Base-by-base conservation (phyloP, 148 eudicot species). In the Suaeda aralocaspica region DNA sequence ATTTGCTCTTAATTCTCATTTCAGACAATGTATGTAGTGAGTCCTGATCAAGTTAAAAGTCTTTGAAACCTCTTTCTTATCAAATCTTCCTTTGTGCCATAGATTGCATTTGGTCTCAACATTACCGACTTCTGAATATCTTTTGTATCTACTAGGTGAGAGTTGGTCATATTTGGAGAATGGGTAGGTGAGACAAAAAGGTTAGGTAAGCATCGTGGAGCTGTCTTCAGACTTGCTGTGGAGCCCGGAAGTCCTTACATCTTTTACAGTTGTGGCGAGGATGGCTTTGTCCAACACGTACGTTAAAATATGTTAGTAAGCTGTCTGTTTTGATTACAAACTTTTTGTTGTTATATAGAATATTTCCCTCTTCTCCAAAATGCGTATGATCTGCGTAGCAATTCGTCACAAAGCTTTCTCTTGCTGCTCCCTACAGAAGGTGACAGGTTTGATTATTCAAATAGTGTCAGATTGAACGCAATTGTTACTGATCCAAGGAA, bases 231-330 rank as follows among this genome's bases (percentile, higher is more conserved):
- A 66, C 85, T 91, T 70, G 94, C 89, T 9, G 81, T 91, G 69
- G 97, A 88, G 74, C 97, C 91, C 14, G 89, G 94, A 70, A 88
- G 89, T 83, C 88, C 89, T 18, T 81, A 85, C 74, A 68, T 85
- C 71, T 52, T 91, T 33, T 91, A 86, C 73, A 91, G 94, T 79
- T 85, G 97, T 71, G 94, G 89, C 52, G 86, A 86, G 66, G 94
- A 88, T 79, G 91, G 97, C 61, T 79, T 74, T 73, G 94, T 91
- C 78, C 91, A 88, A 78, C 94, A 81, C 33, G 97, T 91, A 82
- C 51, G 89, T 75, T 28, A 59, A 59, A 80, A 3, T n/a, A n/a
- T n/a, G n/a, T n/a, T n/a, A n/a, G n/a, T n/a, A 25, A 25, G 57
- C 4, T 49, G 22, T 53, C 42, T 41, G 45, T 46, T 14, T 18